These are phyloP conservation scores for Meyerozyma elateridarum DNA, from an alignment of 1,139 yeast species.

Conservation along the genomic window DNA sequence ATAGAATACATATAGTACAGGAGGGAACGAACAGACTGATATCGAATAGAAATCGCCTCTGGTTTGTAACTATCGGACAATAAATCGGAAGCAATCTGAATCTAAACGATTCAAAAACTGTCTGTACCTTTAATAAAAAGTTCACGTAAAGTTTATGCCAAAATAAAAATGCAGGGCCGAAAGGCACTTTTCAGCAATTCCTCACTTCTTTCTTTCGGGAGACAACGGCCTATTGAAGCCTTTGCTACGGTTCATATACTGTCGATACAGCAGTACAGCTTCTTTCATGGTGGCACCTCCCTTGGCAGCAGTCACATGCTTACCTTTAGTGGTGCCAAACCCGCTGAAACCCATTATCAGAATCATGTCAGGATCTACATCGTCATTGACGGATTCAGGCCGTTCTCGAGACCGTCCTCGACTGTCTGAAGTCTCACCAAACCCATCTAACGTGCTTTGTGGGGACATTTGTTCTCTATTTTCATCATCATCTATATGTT, in stretches of 20 bases:
- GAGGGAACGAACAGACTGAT: too few relatives aligned
- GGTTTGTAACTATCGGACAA: background rate
- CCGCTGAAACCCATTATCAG: constrained; percentile 63
- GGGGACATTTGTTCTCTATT: constrained; percentile 7
- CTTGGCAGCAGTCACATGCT: constrained; percentile 49
- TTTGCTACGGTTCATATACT: constrained; percentile 60
- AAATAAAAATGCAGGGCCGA: too few relatives aligned
- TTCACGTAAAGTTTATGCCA: too few relatives aligned
- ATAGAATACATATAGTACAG: constrained; percentile 9
- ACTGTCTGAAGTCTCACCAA: background rate
- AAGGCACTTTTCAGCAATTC: too few relatives aligned
- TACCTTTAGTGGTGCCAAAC: constrained; percentile 58
- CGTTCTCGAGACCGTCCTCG: constrained; percentile 2
- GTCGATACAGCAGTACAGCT: constrained; percentile 50
- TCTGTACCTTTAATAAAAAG: constrained; percentile 2
- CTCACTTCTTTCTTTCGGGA: constrained; percentile 39
- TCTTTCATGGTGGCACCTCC: constrained; percentile 43
- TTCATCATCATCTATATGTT: constrained; percentile 6
- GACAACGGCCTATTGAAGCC: constrained; percentile 62
- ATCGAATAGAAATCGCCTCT: too few relatives aligned
- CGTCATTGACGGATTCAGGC: constrained; percentile 11
- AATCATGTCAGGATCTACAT: constrained; percentile 23
- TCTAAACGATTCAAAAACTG: too few relatives aligned
- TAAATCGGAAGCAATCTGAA: too few relatives aligned
- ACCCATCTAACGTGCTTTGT: too few relatives aligned